Evolutionary conservation across 2,329 filamentous ascomycete species (phyloP), one percentile per base, ranked within the genome.

Genomic region (Paracoccidioides brasiliensis): DNA sequence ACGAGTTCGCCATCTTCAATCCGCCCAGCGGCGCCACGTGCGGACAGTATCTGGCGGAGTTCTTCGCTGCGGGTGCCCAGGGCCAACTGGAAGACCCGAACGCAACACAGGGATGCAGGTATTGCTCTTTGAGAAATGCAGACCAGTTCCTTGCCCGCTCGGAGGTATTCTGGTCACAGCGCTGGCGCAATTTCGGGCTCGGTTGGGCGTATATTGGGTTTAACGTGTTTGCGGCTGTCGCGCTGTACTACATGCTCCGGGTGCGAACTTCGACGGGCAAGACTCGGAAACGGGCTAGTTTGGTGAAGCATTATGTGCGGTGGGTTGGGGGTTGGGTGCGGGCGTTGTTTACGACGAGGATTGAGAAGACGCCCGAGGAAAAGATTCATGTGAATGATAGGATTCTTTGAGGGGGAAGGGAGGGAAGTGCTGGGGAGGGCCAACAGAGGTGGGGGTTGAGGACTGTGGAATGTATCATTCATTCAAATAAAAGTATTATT

Each of bases 171-270:
- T 87, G 84, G 64, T 65, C 60, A 33, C 72, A 85, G 33, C 72
- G 82, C 32, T 88, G 84, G 84, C 77, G 83, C 56, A 85, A 88
- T 66, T 84, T 84, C 64, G 84, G 82, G 1, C 69, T 86, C 32
- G 69, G 83, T 53, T 83, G 78, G 72, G 76, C 74, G 0, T 85
- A 80, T 57, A 75, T 83, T 55, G 65, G 74, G 10, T 80, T 83
- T 65, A 84, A 84, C 63, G 67, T 82, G n/a, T 67, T 67, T 35
- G 79, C 73, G 0, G 79, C 80, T 0, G 66, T 84, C 44, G 65
- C 72, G 2, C 64, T 83, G 40, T 84, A 84, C 64, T 84, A 73
- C 59, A 56, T 70, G 54, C 68, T 72, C 59, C 64, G 70, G 2
- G 68, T 73, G 6, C 54, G 46, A 14, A 61, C 49, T 15, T 45